Conservation (phyloP, 805 yeast genomes). For the Saturnispora sekii region DNA sequence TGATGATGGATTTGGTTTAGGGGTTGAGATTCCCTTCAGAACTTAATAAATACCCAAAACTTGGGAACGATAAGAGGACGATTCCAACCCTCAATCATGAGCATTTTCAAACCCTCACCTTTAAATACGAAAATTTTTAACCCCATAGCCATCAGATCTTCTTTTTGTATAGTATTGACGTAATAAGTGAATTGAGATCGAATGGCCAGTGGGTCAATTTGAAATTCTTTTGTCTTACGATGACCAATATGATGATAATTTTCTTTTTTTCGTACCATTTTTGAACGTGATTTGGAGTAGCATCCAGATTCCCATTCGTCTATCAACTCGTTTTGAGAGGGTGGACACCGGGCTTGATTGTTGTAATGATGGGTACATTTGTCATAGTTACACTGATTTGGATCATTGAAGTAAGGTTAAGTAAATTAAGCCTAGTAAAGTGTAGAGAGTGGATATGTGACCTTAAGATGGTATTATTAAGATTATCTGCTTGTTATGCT, state of each 20-base stretch:
- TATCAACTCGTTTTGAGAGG: constrained; percentile 28
- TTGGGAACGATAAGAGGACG: background rate
- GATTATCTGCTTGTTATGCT: too few relatives aligned
- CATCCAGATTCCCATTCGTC: constrained; percentile 11
- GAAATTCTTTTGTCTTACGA: too few relatives aligned
- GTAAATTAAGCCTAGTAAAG: background rate
- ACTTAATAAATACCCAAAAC: background rate
- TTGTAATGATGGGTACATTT: constrained; percentile 57
- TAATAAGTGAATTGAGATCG: too few relatives aligned
- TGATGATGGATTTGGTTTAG: constrained; percentile 60
- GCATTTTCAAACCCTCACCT: too few relatives aligned
- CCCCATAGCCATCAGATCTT: too few relatives aligned
- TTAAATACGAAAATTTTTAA: too few relatives aligned
- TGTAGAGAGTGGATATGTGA: background rate
- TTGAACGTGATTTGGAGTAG: constrained; percentile 21
- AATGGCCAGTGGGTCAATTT: too few relatives aligned
- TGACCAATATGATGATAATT: constrained; percentile 22
- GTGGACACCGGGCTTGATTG: constrained; percentile 36
- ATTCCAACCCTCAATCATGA: background rate
- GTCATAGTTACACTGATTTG: constrained; percentile 85
- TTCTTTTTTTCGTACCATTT: constrained; percentile 23
- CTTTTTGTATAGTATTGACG: too few relatives aligned
- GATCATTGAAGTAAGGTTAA: background rate
- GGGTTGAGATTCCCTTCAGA: constrained; percentile 20
- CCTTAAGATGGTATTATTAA: too few relatives aligned